Evolutionary conservation across 1,284 basidiomycete species (phyloP).

Genomic region (Cryptococcus sp.): DNA sequence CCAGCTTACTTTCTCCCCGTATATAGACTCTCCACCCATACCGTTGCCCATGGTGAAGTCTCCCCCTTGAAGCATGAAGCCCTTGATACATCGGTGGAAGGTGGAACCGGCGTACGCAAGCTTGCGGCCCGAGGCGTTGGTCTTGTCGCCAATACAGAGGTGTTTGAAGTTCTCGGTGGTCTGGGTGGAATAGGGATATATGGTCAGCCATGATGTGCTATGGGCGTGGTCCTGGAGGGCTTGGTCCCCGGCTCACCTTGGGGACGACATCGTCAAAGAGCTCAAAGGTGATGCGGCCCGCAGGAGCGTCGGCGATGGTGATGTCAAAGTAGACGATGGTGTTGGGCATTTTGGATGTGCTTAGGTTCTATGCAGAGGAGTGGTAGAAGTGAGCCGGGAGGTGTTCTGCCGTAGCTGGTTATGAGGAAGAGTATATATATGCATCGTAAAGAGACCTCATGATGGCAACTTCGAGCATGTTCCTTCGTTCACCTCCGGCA

Average conservation of each 20-base stretch:
- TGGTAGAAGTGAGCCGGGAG: background rate
- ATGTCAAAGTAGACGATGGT: slow-evolving; percentile 70
- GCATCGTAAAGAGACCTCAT: too few species aligned
- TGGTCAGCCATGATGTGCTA: background rate
- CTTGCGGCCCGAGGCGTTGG: slow-evolving; percentile 50
- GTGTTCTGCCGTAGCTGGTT: background rate
- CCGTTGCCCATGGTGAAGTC: slow-evolving; percentile 63
- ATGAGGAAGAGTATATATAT: too few species aligned
- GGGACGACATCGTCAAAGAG: slow-evolving; percentile 67
- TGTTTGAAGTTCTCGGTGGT: slow-evolving; percentile 89
- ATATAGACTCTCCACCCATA: slow-evolving; percentile 90
- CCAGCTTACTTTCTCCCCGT: slow-evolving; percentile 63
- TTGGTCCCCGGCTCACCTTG: slow-evolving; percentile 34
- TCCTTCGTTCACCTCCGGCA: background rate
- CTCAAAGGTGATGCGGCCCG: slow-evolving; percentile 75
- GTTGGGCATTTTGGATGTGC: slow-evolving; percentile 36
- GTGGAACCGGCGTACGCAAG: slow-evolving; percentile 54
- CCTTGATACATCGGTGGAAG: slow-evolving; percentile 75
- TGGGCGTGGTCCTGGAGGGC: background rate
- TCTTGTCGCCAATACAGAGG: slow-evolving; percentile 71
- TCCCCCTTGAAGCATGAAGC: slow-evolving; percentile 71
- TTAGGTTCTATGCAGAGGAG: background rate
- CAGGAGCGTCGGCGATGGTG: slow-evolving; percentile 56
- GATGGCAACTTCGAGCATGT: slow-evolving; percentile 1
- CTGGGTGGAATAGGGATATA: slow-evolving; percentile 15